Evolutionary conservation across 1,139 yeast genomes (phyloP), one percentile per base, ranked within the genome.

Genomic region (Blastobotrys aristatus): DNA sequence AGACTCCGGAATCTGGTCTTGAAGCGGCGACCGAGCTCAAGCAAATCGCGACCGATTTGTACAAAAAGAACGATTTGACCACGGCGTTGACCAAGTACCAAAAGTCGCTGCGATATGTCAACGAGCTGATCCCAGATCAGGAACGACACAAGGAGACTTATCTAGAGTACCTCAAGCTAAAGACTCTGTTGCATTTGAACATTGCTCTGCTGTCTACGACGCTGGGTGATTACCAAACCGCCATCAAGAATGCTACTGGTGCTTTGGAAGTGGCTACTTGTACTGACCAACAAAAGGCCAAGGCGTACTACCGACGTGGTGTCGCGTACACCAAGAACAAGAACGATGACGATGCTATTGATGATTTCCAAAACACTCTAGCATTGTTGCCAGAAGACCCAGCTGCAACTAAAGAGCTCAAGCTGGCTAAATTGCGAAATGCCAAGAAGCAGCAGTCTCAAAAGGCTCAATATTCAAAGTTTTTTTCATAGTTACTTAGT

Each of bases 231-330:
- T 79, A 80, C 50, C 72, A 71, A 53, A 77, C 74, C 22, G 80
- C 82, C 1, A 68, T 86, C 43, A 64, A 68, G 39, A 79, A 84
- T 5, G 77, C 95, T 2, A 68, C 79, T 2, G 77, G 76, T 44
- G 96, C 88, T 1, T 72, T 86, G 45, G 84, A 76, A 38, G 76
- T 74, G 17, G 82, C 79, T 36, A 75, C 69, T 1, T 70, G 83
- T 11, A 86, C 80, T 45, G 84, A 78, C 47, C 79, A 80, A 57
- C 79, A 86, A 18, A 77, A 76, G 64, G 88, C 95, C 10, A 90
- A 90, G 71, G 96, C 96, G 0, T 72, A 79, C 45, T 89, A 83
- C 71, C 80, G 97, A 64, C 81, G 88, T 66, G 97, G 95, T 32
- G 81, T 78, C 61, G 97, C 95, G 1, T 74, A 80, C 57, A 67